Evolutionary conservation across 1,284 basidiomycete species (phyloP), one percentile per base, ranked within the genome.

Genomic region (Ceratobasidium sp.): DNA sequence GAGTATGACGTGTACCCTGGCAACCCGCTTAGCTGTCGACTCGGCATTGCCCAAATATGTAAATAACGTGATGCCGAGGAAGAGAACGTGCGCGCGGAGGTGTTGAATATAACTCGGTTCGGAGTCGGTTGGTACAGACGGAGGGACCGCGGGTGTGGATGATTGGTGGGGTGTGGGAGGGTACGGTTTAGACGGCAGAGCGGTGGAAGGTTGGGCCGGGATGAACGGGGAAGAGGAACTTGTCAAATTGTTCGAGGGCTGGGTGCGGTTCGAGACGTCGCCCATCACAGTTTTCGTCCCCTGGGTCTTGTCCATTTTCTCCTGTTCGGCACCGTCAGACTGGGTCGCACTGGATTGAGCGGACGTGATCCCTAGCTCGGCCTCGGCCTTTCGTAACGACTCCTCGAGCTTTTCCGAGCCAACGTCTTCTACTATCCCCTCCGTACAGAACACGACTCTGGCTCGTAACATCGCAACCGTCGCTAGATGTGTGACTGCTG

Each of bases 121-220:
- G 46, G 66, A 53, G 9, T 49, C 49, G 46, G 66, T 4, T 6
- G 49, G 28, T 15, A 18, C 13, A 20, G 66, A 9, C 13, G 53
- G 42, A 42, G 72, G 60, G 26, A 49, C 66, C 10, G 13, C 53
- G 5, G 61, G 46, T 9, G 72, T 64, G 23, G 72, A 58, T 13
- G 66, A 72, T 44, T 60, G 55, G 42, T 75, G 60, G n/a, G 72
- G 72, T 6, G 72, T 75, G 49, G 60, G 72, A 13, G 61, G 72
- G 26, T 60, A 46, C 20, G 70, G 72, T 53, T 68, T 68, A 9
- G 66, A 53, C 20, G 46, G 12, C 28, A 23, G 23, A 12, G n/a
- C 28, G 9, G 49, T 49, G 9, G 56, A n/a, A 20, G 61, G 72
- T 13, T 63, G 72, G 33, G 61, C 12, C 15, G 60, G 60, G 18